Conservation (phyloP, 2,329 filamentous ascomycete species). For the Colletotrichum magnum region DNA sequence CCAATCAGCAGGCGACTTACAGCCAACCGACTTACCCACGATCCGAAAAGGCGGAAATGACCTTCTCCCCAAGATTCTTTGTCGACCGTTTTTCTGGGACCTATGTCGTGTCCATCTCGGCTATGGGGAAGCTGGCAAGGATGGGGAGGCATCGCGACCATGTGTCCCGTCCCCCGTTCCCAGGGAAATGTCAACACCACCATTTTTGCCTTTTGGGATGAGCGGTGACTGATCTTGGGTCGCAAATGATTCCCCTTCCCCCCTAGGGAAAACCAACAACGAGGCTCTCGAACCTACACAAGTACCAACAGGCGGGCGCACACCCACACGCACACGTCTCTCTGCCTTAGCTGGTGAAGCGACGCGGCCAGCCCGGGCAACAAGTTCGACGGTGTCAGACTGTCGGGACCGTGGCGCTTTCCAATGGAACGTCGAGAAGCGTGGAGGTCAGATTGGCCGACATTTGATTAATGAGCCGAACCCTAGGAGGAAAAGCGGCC, state of each 20-base stretch:
- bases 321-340: neutral
- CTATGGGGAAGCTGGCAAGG: constrained; percentile 15
- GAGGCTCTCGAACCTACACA: constrained; percentile 11
- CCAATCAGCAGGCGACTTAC: constrained; percentile 15
- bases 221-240: constrained; percentile 24
- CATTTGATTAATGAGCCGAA: constrained; percentile 27
- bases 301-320: neutral
- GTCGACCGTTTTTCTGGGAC: constrained; percentile 21
- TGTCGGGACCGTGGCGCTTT: constrained; percentile 31
- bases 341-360: constrained; percentile 12
- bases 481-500: constrained; percentile 6
- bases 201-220: constrained; percentile 11
- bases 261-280: constrained; percentile 9
- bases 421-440: constrained; percentile 36
- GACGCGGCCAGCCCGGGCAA: constrained; percentile 8
- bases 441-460: constrained; percentile 28
- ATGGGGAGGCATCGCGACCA: neutral
- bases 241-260: constrained; percentile 4
- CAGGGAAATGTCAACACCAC: constrained; percentile 5
- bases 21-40: constrained; percentile 1
- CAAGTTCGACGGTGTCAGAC: constrained; percentile 33
- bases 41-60: constrained; percentile 20
- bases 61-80: constrained; percentile 16
- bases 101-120: constrained; percentile 16
- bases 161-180: neutral